phyloP scores from a whole-genome alignment of 257 asterid species.

The Forsythia suspensa region DNA sequence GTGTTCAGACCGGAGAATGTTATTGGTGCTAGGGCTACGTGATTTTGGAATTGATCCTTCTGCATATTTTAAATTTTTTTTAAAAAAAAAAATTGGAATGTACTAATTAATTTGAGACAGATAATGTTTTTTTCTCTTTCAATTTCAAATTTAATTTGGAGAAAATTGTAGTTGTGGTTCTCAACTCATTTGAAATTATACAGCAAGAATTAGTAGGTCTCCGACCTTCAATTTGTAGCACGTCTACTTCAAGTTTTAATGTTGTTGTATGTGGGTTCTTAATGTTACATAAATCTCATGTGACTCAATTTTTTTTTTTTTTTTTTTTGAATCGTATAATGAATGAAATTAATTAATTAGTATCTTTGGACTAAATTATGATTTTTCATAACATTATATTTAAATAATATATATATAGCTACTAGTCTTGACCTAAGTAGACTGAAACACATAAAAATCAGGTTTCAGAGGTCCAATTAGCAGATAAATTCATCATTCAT shows the following conservation, averaged over 20 bases:
- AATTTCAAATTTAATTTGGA: no score
- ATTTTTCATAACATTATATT: no score
- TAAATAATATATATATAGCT: not conserved
- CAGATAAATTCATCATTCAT: not conserved
- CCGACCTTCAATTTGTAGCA: not conserved
- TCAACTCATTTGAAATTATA: no score
- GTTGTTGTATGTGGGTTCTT: not conserved
- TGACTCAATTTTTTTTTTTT: no score
- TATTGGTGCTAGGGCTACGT: not conserved
- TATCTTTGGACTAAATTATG: no score
- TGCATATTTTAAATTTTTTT: no score
- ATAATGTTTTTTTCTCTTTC: not conserved
- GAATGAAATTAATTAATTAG: no score
- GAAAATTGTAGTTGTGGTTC: not conserved
- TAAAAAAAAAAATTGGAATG: no score
- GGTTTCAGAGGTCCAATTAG: not conserved
- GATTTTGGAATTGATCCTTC: not conserved
- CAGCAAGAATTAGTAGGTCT: not conserved
- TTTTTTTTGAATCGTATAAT: no score
- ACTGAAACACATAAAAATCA: not conserved
- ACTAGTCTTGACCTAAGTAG: constrained; percentile 6
- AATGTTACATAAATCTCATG: no score
- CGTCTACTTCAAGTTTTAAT: no score
- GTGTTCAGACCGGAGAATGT: not conserved
- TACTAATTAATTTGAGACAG: not conserved